phyloP scores from a whole-genome alignment of 139 green algal genomes.

The Haematococcus lacustris region DNA sequence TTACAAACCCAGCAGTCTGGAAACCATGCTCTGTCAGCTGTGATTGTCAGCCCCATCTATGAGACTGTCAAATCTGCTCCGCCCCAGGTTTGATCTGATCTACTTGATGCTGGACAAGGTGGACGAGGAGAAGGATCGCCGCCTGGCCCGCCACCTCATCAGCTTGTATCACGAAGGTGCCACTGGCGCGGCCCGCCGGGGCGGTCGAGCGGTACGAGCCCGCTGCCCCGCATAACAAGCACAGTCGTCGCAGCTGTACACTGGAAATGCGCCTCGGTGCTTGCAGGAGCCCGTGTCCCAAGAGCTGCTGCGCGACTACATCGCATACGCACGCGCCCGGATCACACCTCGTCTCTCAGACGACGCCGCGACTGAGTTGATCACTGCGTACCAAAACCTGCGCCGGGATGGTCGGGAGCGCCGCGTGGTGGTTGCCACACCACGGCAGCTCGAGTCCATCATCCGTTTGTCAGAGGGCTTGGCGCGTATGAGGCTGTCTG shows the following conservation, averaged over 20 bases:
- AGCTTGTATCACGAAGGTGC: slow-evolving; percentile 67
- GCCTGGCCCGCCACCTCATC: slow-evolving; percentile 86
- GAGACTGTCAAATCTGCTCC: too few relatives aligned
- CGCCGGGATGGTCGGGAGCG: slow-evolving; percentile 48
- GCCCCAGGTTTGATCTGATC: slow-evolving; percentile 84
- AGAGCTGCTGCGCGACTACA: slow-evolving; percentile 84
- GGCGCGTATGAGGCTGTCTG: slow-evolving; percentile 70
- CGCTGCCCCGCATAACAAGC: too few relatives aligned
- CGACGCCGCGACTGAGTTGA: slow-evolving; percentile 66
- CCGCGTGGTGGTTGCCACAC: slow-evolving; percentile 69
- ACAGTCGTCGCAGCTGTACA: too few relatives aligned
- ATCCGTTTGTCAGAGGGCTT: slow-evolving; percentile 81
- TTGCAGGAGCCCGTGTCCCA: slow-evolving; percentile 44
- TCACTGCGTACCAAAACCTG: slow-evolving; percentile 80
- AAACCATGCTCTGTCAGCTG: too few relatives aligned
- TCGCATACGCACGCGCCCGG: slow-evolving; percentile 72
- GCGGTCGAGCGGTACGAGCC: too few relatives aligned
- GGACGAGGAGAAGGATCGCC: slow-evolving; percentile 70
- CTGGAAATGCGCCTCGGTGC: too few relatives aligned
- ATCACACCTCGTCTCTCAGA: slow-evolving; percentile 69
- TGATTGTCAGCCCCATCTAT: too few relatives aligned
- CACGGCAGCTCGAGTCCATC: slow-evolving; percentile 87
- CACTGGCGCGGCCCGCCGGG: slow-evolving; percentile 7
- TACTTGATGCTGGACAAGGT: slow-evolving; percentile 93
- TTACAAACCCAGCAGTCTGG: too few relatives aligned